phyloP scores from a whole-genome alignment of 768 basidiomycete species.

The Phlebiopsis flavidoalba region DNA sequence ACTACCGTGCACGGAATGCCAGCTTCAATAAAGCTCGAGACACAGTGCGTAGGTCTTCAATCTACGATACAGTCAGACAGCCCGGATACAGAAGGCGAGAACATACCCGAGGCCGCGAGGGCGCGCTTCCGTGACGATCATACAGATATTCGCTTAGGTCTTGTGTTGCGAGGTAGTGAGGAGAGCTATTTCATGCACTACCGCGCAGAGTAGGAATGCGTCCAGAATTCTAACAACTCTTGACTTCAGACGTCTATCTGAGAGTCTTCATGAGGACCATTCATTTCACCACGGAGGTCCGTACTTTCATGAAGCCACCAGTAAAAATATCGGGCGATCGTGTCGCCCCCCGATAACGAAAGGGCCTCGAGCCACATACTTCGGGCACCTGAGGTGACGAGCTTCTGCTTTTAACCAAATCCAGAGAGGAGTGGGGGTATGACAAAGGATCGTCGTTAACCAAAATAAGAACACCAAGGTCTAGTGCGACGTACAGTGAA shows the following conservation, averaged over 20 bases:
- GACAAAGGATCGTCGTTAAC: conserved; percentile 10
- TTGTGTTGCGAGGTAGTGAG: conserved; percentile 87
- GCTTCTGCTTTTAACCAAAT: conserved; percentile 76
- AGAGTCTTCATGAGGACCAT: conserved; percentile 18
- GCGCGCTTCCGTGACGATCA: conserved; percentile 96
- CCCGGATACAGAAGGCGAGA: conserved; percentile 4
- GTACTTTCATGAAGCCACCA: conserved; percentile 92
- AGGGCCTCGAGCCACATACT: conserved; percentile 75
- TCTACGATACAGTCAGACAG: conserved; percentile 35
- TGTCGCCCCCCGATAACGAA: conserved; percentile 80
- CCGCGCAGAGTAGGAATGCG: conserved; percentile 95
- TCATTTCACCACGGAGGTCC: conserved; percentile 92
- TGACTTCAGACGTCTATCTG: conserved; percentile 4
- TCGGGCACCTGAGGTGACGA: conserved; percentile 77
- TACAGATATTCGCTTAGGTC: conserved; percentile 90
- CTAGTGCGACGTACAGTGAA: conserved; percentile 23
- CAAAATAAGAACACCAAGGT: not conserved
- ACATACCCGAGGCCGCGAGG: conserved; percentile 84
- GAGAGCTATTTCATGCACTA: conserved; percentile 91
- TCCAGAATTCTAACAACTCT: conserved; percentile 69
- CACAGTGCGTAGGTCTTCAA: conserved; percentile 90
- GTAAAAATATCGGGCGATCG: conserved; percentile 86
- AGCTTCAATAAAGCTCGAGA: conserved; percentile 76
- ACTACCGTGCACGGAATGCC: conserved; percentile 94
- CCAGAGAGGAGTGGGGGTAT: conserved; percentile 87